Conservation (phyloP, 1,284 basidiomycete genomes). For the Rhodotorula sp. region DNA sequence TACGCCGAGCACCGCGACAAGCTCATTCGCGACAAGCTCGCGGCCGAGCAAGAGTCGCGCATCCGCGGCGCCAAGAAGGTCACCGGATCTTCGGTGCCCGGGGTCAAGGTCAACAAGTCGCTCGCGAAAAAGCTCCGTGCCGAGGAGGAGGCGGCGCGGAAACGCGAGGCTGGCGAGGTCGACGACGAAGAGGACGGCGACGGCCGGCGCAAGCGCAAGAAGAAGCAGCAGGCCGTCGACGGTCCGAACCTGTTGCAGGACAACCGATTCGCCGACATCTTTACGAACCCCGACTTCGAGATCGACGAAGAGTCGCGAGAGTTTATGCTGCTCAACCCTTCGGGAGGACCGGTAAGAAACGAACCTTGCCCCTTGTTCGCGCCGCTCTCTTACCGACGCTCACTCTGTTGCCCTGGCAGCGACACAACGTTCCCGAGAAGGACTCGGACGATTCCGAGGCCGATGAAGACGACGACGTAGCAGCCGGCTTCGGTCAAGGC, state of each 20-base stretch:
- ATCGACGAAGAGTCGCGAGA: constrained; percentile 86
- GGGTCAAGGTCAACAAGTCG: constrained; percentile 80
- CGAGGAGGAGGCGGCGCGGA: constrained; percentile 69
- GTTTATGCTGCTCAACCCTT: constrained; percentile 88
- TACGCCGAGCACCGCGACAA: constrained; percentile 92
- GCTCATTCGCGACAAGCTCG: constrained; percentile 81
- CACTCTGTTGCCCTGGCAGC: neutral
- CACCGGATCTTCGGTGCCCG: constrained; percentile 37
- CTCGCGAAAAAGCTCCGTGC: constrained; percentile 80
- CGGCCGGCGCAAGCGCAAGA: constrained; percentile 52
- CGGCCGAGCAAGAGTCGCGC: constrained; percentile 86
- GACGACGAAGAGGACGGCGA: constrained; percentile 27
- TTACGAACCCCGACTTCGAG: constrained; percentile 89
- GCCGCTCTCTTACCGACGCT: neutral
- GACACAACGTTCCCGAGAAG: neutral
- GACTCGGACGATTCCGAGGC: constrained; percentile 5
- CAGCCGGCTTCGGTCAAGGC: constrained; percentile 48
- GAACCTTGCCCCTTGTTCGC: too few relatives aligned
- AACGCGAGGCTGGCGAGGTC: constrained; percentile 45
- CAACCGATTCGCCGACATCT: constrained; percentile 85
- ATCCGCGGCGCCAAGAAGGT: constrained; percentile 68
- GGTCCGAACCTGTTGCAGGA: constrained; percentile 66
- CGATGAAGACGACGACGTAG: constrained; percentile 45
- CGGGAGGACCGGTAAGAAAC: constrained; percentile 54
- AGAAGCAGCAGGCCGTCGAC: constrained; percentile 53